A percentile compares a stretch with the other conserved stretches of the same genome.
phyloP scores from a whole-genome alignment of 2,329 filamentous ascomycete genomes.

The Pseudogymnoascus sp. region DNA sequence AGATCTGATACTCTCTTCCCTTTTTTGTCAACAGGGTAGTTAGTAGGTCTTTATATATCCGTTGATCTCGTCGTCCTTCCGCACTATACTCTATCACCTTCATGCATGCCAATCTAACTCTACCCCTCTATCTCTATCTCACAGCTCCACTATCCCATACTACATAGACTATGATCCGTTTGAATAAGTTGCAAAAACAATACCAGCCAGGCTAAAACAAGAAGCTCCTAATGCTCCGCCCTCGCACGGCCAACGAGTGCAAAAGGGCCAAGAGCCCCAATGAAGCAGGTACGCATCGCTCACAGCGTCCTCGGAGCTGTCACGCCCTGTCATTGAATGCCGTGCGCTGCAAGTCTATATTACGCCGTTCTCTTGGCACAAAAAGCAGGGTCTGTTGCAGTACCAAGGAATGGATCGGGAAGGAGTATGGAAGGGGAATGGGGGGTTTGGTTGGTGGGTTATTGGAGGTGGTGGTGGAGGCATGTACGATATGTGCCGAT shows the following conservation, averaged over 20 bases:
- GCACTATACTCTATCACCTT: not conserved
- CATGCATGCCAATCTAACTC: not conserved
- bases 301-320: not conserved
- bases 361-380: not conserved
- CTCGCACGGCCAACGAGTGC: not conserved
- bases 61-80: not conserved
- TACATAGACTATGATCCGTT: not conserved
- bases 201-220: not conserved
- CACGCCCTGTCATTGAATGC: not conserved
- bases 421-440: not conserved
- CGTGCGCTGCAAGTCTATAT: not conserved
- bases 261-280: constrained; percentile 5
- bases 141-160: not conserved
- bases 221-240: not conserved
- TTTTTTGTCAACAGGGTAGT: not conserved
- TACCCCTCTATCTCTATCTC: not conserved
- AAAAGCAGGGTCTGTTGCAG: not conserved
- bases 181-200: not conserved
- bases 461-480: not conserved
- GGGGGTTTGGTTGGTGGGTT: not conserved
- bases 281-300: not conserved
- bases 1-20: not conserved
- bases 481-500: not conserved
- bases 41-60: not conserved
- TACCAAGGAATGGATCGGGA: not conserved